Base-by-base conservation (phyloP, 257 asterid genomes). In the Scutellaria baicalensis region DNA sequence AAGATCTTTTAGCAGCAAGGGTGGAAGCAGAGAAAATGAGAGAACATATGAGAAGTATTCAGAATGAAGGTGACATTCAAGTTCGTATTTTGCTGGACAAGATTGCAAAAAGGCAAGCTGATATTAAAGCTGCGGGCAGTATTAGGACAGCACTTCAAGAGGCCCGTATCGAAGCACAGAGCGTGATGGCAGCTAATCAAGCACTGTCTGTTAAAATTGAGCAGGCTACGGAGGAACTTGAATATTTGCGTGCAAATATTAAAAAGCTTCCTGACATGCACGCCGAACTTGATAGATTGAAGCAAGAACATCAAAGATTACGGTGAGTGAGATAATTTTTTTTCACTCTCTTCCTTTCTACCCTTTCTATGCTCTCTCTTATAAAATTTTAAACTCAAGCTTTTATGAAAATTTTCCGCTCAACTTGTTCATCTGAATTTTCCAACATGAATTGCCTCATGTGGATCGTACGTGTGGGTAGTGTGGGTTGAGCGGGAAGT, bases 21-120 rank as follows among this genome's bases (percentile, higher is more conserved):
- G 76, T 62, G 67, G 93, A 91, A 77, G 75, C 77, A n/a, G 84
- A 80, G 21, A 85, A 78, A 78, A 79, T 89, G 39, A 75, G 82
- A 72, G 96, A 84, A 33, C 89, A 82, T 72, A 87, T 84, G 31
- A 78, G 83, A 79, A 89, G 87, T 68, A 86, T 75, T 59, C 88
- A 79, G 68, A 75, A 79, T 35, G 97, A 89, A 80, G 87, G 89
- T 45, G 97, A 94, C 74, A 82, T 91, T 78, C 88, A 89, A 79
- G 77, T 89, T 71, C 87, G 88, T 38, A 68, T 84, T 69, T 72
- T 78, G 81, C 61, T 84, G 85, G 97, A 89, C 63, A 89, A 85
- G 81, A 86, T 81, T 72, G 79, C 86, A 3, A 89, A 89, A 69
- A 72, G 74, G 77, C 95, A 89, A 78, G 82, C 80, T 69, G 88